A percentile compares a stretch with the other conserved stretches of the same genome.
Conservation (phyloP, 768 basidiomycete species). For the Holtermanniella nyarrowii region DNA sequence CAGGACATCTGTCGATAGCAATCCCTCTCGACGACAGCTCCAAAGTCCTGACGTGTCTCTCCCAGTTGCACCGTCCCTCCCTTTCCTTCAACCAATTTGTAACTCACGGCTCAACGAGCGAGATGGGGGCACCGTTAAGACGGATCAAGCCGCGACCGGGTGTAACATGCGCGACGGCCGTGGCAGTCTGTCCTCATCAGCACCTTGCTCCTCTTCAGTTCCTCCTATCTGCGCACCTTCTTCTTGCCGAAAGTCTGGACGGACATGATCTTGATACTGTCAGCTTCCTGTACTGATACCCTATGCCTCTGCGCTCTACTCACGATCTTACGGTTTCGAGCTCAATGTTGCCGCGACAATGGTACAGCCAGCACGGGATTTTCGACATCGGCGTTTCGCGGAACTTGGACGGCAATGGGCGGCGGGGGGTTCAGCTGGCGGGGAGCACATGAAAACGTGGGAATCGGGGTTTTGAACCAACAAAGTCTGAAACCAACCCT, state of each 20-base stretch:
- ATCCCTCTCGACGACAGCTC: too few relatives aligned
- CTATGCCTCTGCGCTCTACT: constrained; percentile 1
- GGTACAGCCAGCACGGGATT: neutral
- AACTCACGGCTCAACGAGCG: constrained; percentile 70
- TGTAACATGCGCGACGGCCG: constrained; percentile 92
- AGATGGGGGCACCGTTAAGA: constrained; percentile 92
- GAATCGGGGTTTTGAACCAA: too few relatives aligned
- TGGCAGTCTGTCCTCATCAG: constrained; percentile 62
- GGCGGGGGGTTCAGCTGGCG: neutral
- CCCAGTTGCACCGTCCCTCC: neutral
- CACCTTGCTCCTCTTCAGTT: neutral
- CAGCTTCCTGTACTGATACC: neutral
- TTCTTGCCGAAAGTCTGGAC: constrained; percentile 99
- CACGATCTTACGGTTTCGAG: constrained; percentile 14
- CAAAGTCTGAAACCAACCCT: too few relatives aligned
- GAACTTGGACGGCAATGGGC: neutral
- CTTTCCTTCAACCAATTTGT: neutral
- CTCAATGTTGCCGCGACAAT: neutral
- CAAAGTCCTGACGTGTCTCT: neutral
- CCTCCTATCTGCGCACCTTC: constrained; percentile 54
- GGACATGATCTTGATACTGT: constrained; percentile 47
- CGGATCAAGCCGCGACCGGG: constrained; percentile 94
- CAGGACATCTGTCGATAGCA: too few relatives aligned
- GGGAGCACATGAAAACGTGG: too few relatives aligned
- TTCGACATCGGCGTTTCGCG: neutral